These are phyloP conservation scores for Lachnellula willkommii DNA, from an alignment of 2,329 filamentous ascomycete species.

Conservation along the genomic window DNA sequence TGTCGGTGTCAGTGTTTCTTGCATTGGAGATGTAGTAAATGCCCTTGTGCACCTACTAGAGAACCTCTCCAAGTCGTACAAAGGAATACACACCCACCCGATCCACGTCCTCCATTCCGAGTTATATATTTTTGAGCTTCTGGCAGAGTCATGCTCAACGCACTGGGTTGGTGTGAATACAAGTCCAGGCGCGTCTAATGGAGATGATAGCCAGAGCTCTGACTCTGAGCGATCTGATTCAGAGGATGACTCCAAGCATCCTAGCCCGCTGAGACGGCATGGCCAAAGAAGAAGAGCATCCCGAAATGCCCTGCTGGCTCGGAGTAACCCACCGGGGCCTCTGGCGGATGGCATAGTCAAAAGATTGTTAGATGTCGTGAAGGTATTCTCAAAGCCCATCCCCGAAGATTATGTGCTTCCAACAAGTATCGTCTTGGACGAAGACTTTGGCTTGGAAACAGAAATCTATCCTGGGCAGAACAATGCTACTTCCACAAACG, in stretches of 20 bases:
- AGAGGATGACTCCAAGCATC: slow-evolving; percentile 11
- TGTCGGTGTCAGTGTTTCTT: slow-evolving; percentile 52
- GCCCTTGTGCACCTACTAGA: slow-evolving; percentile 53
- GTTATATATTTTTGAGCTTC: slow-evolving; percentile 56
- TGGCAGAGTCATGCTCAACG: slow-evolving; percentile 59
- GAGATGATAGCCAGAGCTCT: slow-evolving; percentile 18
- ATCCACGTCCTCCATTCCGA: slow-evolving; percentile 59
- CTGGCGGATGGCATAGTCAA: slow-evolving; percentile 48
- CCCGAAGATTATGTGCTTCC: slow-evolving; percentile 53
- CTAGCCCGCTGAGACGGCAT: slow-evolving; percentile 1
- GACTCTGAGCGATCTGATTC: slow-evolving; percentile 22
- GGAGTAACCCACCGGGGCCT: slow-evolving; percentile 23
- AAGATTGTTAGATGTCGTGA: slow-evolving; percentile 52
- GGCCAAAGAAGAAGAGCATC: slow-evolving; percentile 23
- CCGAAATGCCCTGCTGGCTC: slow-evolving; percentile 20
- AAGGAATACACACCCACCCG: slow-evolving; percentile 47
- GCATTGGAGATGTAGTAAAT: slow-evolving; percentile 50
- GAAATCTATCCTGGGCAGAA: slow-evolving; percentile 32
- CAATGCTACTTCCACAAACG: slow-evolving; percentile 22
- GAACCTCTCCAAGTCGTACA: slow-evolving; percentile 52
- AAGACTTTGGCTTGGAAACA: slow-evolving; percentile 28
- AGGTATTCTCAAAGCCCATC: slow-evolving; percentile 52
- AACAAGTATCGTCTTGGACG: slow-evolving; percentile 52
- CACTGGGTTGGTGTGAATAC: slow-evolving; percentile 49
- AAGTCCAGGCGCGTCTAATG: slow-evolving; percentile 6